A percentile compares a stretch with the other conserved stretches of the same genome.
Conservation (phyloP, 192 early-diverging fungal species). For the Funneliformis mosseae region DNA sequence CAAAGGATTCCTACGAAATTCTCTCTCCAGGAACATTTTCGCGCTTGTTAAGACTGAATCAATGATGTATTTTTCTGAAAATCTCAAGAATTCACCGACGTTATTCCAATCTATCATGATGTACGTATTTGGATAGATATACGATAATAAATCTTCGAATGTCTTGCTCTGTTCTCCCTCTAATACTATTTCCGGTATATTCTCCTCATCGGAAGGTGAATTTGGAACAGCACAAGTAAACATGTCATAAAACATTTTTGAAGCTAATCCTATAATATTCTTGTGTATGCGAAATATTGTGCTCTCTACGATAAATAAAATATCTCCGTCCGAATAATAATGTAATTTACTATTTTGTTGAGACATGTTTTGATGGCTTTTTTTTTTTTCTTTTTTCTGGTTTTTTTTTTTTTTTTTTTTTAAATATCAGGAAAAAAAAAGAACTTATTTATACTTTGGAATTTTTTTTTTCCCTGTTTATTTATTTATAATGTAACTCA, state of each 20-base stretch:
- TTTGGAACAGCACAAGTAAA: neutral
- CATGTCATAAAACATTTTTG: conserved; percentile 18
- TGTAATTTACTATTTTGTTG: neutral
- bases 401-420: neutral
- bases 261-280: conserved; percentile 5
- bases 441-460: neutral
- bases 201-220: neutral
- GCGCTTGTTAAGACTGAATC: neutral
- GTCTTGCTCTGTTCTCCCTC: neutral
- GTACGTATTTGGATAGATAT: conserved; percentile 2
- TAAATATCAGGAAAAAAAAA: neutral
- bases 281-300: conserved; percentile 10
- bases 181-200: neutral
- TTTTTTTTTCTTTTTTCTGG: neutral
- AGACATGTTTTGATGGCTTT: neutral
- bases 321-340: conserved; percentile 23
- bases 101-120: conserved; percentile 3
- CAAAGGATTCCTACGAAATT: conserved; percentile 13
- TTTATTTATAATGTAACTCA: no score
- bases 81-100: conserved; percentile 11
- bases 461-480: neutral
- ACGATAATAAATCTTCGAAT: conserved; percentile 7
- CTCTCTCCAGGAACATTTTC: conserved; percentile 10
- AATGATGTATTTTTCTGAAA: conserved; percentile 24
- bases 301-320: conserved; percentile 2